Evolutionary conservation across 257 asterid genomes (phyloP), one percentile per base, ranked within the genome.

Genomic region (Nicotiana undulata): DNA sequence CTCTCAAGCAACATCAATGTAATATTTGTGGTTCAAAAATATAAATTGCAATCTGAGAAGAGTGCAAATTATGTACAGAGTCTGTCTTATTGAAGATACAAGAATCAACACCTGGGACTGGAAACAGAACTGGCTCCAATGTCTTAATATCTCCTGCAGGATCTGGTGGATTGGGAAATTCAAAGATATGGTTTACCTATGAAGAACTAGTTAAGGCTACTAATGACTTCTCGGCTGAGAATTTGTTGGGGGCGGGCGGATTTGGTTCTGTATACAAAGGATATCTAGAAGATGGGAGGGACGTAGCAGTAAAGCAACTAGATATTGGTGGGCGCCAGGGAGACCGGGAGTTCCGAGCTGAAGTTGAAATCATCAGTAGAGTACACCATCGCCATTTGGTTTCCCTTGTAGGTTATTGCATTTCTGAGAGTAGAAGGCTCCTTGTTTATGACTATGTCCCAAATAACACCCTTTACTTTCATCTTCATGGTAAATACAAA

Each of bases 361-460:
- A 96, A 90, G 99, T 94, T 6, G 99, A 96, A 89, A 96, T 88
- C 77, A 94, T 96, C 72, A 86, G 97, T 63, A 98, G 99, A 53
- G 80, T 96, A 87, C 98, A 96, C 86, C 99, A 96, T 83, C 94
- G 98, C 44, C 98, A 96, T 90, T 88, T 96, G 91, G 99, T 96
- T 79, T 90, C 98, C 51, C 96, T 96, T 32, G 98, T 94, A 55
- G 99, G 99, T 58, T 94, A 90, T 82, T 96, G 98, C 91, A 96
- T 94, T 83, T 91, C 94, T 80, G 96, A 92, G 66, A 85, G 88
- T 9, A 90, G 82, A 80, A 92, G 98, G 90, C 87, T 96, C 83
- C 98, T 94, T 22, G 92, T 96, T 53, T 94, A 89, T 86, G 98
- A 96, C 81, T 96, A 89, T 82, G 89, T 94, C 63, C 91, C 98